These are phyloP conservation scores for Leucocoprinus sp. DNA, from an alignment of 768 basidiomycete species.

Conservation along the genomic window DNA sequence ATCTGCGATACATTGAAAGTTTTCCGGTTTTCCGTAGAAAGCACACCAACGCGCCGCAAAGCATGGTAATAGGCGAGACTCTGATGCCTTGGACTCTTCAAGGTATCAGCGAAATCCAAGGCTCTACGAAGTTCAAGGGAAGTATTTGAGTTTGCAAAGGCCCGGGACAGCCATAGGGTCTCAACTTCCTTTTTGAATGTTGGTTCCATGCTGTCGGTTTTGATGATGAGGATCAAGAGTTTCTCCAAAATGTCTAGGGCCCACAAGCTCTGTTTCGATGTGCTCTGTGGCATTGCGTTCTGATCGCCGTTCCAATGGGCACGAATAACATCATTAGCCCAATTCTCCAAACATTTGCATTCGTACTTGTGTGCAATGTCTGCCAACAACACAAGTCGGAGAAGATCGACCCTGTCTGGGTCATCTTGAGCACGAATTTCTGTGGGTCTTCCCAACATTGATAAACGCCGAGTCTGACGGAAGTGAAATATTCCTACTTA, in stretches of 20 bases:
- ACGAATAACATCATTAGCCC: neutral
- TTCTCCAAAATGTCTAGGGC: neutral
- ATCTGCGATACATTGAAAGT: neutral
- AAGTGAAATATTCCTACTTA: neutral
- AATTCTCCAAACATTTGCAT: neutral
- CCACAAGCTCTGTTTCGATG: neutral
- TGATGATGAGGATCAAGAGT: neutral
- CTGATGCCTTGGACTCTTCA: neutral
- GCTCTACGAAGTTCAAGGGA: neutral
- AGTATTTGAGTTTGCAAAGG: neutral
- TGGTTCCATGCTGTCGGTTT: neutral
- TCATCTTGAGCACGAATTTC: slow-evolving; percentile 2
- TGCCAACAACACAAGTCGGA: neutral
- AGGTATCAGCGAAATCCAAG: neutral
- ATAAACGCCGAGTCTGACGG: neutral
- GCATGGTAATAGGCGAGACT: slow-evolving; percentile 1
- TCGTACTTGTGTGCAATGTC: slow-evolving; percentile 1
- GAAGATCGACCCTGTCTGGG: neutral
- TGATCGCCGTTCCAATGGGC: neutral
- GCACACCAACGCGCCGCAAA: neutral
- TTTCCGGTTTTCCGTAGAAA: neutral
- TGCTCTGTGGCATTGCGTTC: neutral
- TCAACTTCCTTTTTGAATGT: neutral
- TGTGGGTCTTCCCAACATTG: neutral
- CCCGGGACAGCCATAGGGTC: neutral